Evolutionary conservation across 2,329 filamentous ascomycete genomes (phyloP).

Genomic region (Talaromyces sp.): DNA sequence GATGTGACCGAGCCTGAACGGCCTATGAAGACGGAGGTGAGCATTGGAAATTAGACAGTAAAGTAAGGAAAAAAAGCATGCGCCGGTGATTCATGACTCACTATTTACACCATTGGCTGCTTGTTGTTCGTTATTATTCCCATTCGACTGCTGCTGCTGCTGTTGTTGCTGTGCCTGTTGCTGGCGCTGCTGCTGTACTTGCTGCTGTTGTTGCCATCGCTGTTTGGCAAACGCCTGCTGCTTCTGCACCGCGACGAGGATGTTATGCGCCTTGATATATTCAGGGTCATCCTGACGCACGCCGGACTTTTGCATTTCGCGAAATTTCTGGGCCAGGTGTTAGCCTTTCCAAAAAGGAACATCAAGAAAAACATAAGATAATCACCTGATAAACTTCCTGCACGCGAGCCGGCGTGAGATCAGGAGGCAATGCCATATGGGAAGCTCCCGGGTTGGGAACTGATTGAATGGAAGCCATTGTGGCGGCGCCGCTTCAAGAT

Average conservation of each 20-base stretch:
- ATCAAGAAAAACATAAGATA: neutral
- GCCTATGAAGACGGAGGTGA: conserved; percentile 17
- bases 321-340: conserved; percentile 64
- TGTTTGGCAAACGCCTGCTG: conserved; percentile 56
- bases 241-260: conserved; percentile 66
- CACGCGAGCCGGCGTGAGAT: conserved; percentile 70
- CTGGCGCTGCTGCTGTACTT: conserved; percentile 42
- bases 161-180: conserved; percentile 29
- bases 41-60: neutral
- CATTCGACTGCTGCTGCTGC: conserved; percentile 35
- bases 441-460: conserved; percentile 64
- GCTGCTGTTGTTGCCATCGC: conserved; percentile 42
- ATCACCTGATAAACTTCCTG: conserved; percentile 61
- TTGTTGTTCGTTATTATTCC: conserved; percentile 21
- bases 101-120: conserved; percentile 39
- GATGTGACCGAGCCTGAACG: conserved; percentile 33
- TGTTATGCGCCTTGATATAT: conserved; percentile 73
- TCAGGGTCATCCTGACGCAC: conserved; percentile 80
- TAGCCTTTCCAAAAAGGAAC: conserved; percentile 22
- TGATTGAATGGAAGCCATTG: conserved; percentile 77
- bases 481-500: conserved; percentile 26
- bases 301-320: conserved; percentile 81
- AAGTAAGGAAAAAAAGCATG: conserved; percentile 3
- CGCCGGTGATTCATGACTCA: conserved; percentile 17
- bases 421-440: conserved; percentile 57